These are phyloP conservation scores for Sarcomyxa edulis DNA, from an alignment of 768 basidiomycete species.

Conservation along the genomic window DNA sequence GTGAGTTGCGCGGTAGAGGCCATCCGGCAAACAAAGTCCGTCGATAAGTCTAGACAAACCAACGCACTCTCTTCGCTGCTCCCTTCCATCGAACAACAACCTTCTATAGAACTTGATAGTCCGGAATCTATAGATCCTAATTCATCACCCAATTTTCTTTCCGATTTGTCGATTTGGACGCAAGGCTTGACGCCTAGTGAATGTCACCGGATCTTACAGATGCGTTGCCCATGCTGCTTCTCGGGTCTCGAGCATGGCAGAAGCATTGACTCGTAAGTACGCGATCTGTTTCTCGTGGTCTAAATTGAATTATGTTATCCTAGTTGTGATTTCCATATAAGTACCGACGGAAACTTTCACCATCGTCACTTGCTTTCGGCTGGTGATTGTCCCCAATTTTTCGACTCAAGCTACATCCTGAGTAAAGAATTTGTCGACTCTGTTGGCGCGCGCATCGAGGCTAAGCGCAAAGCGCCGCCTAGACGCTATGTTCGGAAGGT, in stretches of 20 bases:
- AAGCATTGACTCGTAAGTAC: slow-evolving; percentile 4
- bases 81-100: background rate
- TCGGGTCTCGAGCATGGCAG: slow-evolving; percentile 11
- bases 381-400: slow-evolving; percentile 17
- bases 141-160: too few relatives aligned
- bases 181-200: background rate
- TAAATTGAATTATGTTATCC: background rate
- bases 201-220: slow-evolving; percentile 15
- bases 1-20: slow-evolving; percentile 8
- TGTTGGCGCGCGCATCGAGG: slow-evolving; percentile 13
- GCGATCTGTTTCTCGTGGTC: background rate
- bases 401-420: slow-evolving; percentile 15
- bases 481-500: slow-evolving; percentile 2
- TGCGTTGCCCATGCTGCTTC: slow-evolving; percentile 23
- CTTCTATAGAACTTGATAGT: background rate
- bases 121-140: too few relatives aligned
- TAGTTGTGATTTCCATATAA: slow-evolving; percentile 31
- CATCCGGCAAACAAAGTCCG: background rate
- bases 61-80: background rate
- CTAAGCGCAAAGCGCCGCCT: slow-evolving; percentile 5
- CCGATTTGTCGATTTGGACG: too few relatives aligned
- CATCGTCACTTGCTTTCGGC: slow-evolving; percentile 15
- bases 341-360: slow-evolving; percentile 25
- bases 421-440: slow-evolving; percentile 15
- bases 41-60: background rate